Base-by-base conservation (phyloP, 106 monocot genomes). In the Alisma plantagoaquatica region DNA sequence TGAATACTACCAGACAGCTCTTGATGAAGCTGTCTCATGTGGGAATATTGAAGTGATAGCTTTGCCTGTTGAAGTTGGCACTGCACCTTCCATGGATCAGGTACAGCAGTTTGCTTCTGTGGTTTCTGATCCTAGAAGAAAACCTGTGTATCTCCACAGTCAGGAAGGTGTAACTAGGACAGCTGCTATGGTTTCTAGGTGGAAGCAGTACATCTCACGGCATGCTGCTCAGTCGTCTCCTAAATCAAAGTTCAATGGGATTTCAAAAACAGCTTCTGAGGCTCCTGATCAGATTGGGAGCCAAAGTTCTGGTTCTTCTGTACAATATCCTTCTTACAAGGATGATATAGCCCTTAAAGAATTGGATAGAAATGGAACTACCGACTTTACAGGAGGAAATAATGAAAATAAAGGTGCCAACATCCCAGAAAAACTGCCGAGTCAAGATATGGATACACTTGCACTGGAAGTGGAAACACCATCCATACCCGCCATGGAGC, bases 181-280 rank as follows among this genome's bases (percentile, higher is more conserved):
- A 51, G 90, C 82, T 64, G 98, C 82, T 32, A 99, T 86, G 90
- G 79, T 99, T 52, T 90, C 98, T 19, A 84, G 86, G 70, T 99
- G 98, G 98, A 79, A 63, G 61, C 98, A 86, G 27, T 73, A 62
- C 53, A 48, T 69, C 52, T 26, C 82, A 77, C 59, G 64, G 70
- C 17, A 77, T 59, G 33, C 31, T 38, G 35, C 35, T 7, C 9
- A n/a, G n/a, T n/a, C n/a, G n/a, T n/a, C n/a, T n/a, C n/a, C n/a
- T n/a, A n/a, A n/a, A n/a, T n/a, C n/a, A n/a, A n/a, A n/a, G n/a
- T n/a, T n/a, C n/a, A n/a, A n/a, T n/a, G n/a, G n/a, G n/a, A n/a
- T n/a, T n/a, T n/a, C 62, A 14, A 19, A 43, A 43, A 76, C 65
- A 31, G 58, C 41, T 49, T 28, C 2, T 27, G 55, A 56, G 41